phyloP scores from a whole-genome alignment of 2,329 filamentous ascomycete species.

The Alternaria ethzedia region DNA sequence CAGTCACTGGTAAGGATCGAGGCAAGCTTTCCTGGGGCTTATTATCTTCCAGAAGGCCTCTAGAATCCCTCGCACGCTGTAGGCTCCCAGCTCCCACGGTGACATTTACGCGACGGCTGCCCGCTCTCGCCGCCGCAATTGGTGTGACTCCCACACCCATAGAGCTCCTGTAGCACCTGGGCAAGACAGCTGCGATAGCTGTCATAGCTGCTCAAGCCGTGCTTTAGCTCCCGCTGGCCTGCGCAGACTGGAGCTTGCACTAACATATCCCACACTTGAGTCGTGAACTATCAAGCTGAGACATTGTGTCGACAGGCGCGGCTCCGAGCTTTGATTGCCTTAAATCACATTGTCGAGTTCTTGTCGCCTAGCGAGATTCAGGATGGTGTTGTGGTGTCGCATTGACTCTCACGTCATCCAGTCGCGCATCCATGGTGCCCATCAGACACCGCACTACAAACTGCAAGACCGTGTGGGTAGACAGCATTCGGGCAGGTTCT shows the following conservation, averaged over 20 bases:
- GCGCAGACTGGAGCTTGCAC: conserved; percentile 2
- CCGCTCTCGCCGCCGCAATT: conserved; percentile 19
- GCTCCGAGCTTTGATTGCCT: not conserved
- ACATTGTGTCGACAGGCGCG: not conserved
- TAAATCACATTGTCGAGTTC: not conserved
- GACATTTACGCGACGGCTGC: conserved; percentile 13
- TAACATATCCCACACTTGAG: not conserved
- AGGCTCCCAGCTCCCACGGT: not conserved
- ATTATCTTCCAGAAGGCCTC: conserved; percentile 39
- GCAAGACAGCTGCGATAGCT: conserved; percentile 5
- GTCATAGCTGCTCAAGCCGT: conserved; percentile 8
- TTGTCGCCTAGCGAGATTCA: not conserved
- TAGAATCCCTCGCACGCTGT: conserved; percentile 24
- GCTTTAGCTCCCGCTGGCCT: conserved; percentile 25
- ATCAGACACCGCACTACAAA: not conserved
- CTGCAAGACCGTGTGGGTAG: not conserved
- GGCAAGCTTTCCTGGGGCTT: conserved; percentile 28
- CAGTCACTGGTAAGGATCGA: conserved; percentile 16
- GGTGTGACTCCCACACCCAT: conserved; percentile 6
- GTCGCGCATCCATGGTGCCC: not conserved
- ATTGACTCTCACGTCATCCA: conserved; percentile 1
- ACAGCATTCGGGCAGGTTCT: not conserved
- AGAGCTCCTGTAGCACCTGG: not conserved
- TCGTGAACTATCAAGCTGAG: not conserved
- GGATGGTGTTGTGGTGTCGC: not conserved